Conservation (phyloP, 306 rosid species). For the Abrus precatorius region DNA sequence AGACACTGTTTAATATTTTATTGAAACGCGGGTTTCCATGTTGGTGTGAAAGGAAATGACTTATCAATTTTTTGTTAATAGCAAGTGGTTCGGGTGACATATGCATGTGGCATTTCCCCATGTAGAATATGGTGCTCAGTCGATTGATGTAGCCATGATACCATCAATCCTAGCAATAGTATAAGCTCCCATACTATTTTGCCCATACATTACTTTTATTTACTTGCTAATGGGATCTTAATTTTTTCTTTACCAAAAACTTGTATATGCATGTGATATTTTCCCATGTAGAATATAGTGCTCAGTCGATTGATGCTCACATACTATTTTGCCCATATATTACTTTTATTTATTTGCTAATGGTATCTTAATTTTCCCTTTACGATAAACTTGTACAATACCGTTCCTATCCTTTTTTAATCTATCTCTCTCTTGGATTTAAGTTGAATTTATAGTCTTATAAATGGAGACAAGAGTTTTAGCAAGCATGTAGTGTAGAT, state of each 20-base stretch:
- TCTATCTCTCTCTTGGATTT: no score
- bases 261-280: slow-evolving; percentile 38
- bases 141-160: slow-evolving; percentile 49
- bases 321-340: not conserved
- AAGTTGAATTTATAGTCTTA: no score
- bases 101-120: slow-evolving; percentile 40
- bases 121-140: slow-evolving; percentile 35
- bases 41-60: slow-evolving; percentile 39
- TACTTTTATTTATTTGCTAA: not conserved
- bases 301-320: slow-evolving; percentile 38
- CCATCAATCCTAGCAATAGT: slow-evolving; percentile 17
- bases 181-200: not conserved
- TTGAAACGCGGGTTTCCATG: slow-evolving; percentile 34
- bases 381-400: no score
- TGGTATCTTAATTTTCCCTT: no score
- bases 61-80: slow-evolving; percentile 14
- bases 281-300: slow-evolving; percentile 38
- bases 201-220: not conserved
- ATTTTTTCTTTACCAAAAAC: no score
- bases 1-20: not conserved
- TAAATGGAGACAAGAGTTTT: no score
- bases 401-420: no score
- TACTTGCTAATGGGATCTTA: not conserved
- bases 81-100: slow-evolving; percentile 23
- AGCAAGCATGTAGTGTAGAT: no score